Conservation (phyloP, 371 early-diverging fungal species). For the Syncephalastrum racemosum region DNA sequence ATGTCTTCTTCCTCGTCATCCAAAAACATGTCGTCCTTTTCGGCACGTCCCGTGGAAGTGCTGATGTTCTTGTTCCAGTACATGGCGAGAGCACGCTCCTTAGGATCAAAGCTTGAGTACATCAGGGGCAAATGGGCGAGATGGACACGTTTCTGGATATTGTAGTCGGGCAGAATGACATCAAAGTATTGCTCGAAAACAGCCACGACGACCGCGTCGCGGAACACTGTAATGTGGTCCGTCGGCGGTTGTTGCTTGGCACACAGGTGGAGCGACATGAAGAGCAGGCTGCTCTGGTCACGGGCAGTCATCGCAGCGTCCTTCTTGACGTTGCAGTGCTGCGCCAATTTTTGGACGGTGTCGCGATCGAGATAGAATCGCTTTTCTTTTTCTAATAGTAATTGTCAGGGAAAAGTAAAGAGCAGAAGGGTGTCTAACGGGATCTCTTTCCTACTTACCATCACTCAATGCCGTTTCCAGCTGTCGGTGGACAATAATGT, state of each 20-base stretch:
- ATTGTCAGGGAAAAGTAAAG: background rate
- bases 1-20: slow-evolving; percentile 29
- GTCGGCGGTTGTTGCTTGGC: slow-evolving; percentile 24
- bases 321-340: slow-evolving; percentile 78
- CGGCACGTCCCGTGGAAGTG: slow-evolving; percentile 34
- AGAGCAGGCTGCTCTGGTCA: slow-evolving; percentile 68
- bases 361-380: slow-evolving; percentile 56
- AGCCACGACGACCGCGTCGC: slow-evolving; percentile 46
- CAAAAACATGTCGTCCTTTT: background rate
- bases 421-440: slow-evolving; percentile 6
- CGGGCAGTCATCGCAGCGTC: slow-evolving; percentile 67
- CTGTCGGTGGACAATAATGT: slow-evolving; percentile 93
- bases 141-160: slow-evolving; percentile 60
- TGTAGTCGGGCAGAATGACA: slow-evolving; percentile 59
- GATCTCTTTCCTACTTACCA: slow-evolving; percentile 11
- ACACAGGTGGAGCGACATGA: slow-evolving; percentile 57
- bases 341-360: slow-evolving; percentile 55
- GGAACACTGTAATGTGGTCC: slow-evolving; percentile 26
- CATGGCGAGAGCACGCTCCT: slow-evolving; percentile 43
- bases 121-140: slow-evolving; percentile 43
- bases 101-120: slow-evolving; percentile 37
- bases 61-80: slow-evolving; percentile 55
- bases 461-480: slow-evolving; percentile 35
- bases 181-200: slow-evolving; percentile 53
- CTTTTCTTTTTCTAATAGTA: slow-evolving; percentile 32